Evolutionary conservation across 116 monocot genomes (phyloP).

Genomic region (Iris pallida): DNA sequence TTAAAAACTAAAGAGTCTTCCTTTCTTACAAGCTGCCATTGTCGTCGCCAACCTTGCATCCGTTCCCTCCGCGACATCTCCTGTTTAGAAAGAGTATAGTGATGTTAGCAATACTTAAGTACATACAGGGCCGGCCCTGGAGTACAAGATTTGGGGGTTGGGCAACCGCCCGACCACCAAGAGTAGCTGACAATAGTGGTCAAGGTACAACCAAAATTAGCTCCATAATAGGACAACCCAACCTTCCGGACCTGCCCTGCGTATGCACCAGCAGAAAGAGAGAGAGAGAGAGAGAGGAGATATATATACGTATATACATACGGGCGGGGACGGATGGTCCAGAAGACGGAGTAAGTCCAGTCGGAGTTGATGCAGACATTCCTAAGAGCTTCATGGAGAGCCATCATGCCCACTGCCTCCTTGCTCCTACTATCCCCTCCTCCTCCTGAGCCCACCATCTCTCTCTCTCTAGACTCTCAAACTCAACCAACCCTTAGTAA

Average conservation of each 20-base stretch:
- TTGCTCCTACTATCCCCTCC: constrained; percentile 62
- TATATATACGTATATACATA: constrained; percentile 5
- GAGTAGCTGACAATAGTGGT: no score
- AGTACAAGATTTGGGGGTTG: no score
- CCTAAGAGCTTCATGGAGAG: constrained; percentile 89
- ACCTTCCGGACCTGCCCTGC: no score
- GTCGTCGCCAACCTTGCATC: constrained; percentile 98
- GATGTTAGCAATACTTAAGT: no score
- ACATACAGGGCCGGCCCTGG: no score
- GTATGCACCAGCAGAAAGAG: background rate
- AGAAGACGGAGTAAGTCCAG: constrained; percentile 99
- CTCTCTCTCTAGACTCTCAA: background rate
- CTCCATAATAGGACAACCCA: no score
- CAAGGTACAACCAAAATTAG: no score
- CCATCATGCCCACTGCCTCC: constrained; percentile 94
- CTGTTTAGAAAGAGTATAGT: constrained; percentile 24
- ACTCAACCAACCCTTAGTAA: background rate
- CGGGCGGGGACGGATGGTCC: constrained; percentile 98
- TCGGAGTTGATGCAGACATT: constrained; percentile 97
- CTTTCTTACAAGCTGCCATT: constrained; percentile 79
- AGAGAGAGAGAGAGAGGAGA: constrained; percentile 4
- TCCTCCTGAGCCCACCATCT: constrained; percentile 59
- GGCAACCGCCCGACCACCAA: no score
- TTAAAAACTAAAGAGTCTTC: no score
- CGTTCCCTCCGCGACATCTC: constrained; percentile 90